Evolutionary conservation across 2,329 filamentous ascomycete genomes (phyloP).

Genomic region (Penicillium sp.): DNA sequence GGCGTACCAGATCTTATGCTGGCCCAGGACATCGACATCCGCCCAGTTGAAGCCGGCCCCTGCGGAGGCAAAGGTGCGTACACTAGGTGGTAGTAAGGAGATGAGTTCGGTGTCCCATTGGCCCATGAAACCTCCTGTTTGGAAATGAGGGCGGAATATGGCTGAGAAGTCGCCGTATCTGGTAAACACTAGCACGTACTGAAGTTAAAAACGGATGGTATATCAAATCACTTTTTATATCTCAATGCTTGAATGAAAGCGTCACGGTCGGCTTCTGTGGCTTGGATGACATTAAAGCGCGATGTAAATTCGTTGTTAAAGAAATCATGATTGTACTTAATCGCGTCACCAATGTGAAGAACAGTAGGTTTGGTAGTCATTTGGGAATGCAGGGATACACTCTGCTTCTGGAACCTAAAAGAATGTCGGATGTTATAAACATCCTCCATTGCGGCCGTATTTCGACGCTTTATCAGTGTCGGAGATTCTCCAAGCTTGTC

Average conservation of each 20-base stretch:
- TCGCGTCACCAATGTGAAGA: conserved; percentile 46
- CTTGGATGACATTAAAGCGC: conserved; percentile 42
- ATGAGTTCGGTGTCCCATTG: conserved; percentile 63
- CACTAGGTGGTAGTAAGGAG: conserved; percentile 53
- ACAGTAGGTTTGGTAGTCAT: conserved; percentile 32
- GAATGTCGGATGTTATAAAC: background rate
- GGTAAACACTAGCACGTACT: background rate
- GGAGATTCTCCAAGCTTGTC: background rate
- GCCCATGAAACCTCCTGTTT: conserved; percentile 66
- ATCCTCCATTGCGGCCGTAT: background rate
- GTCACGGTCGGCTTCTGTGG: conserved; percentile 39
- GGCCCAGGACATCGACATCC: conserved; percentile 53
- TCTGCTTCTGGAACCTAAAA: background rate
- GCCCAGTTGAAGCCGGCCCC: conserved; percentile 69
- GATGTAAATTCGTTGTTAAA: conserved; percentile 31
- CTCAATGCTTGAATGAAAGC: conserved; percentile 43
- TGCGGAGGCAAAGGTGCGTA: conserved; percentile 63
- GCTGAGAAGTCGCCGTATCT: conserved; percentile 42
- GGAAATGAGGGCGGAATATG: conserved; percentile 60
- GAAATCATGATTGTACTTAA: conserved; percentile 47
- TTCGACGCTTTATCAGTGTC: conserved; percentile 1
- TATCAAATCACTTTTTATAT: conserved; percentile 24
- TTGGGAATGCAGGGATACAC: background rate
- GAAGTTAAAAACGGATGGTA: background rate
- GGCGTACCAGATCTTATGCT: conserved; percentile 43